Base-by-base conservation (phyloP, 345 rosid genomes). In the Rhizophora apiculata region DNA sequence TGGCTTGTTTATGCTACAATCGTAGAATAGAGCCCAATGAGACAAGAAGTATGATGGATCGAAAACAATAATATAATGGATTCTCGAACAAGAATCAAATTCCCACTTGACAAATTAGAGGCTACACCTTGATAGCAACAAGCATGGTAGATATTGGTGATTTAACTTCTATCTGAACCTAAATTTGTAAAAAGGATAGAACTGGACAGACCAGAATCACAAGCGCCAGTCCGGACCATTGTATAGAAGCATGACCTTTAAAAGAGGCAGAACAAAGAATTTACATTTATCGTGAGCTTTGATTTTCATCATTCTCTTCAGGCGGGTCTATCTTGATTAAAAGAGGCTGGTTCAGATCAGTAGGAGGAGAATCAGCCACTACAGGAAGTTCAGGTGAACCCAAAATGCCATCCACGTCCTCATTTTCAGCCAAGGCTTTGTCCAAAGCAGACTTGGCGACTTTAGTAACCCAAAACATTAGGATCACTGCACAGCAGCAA, bases 371-470 rank as follows among this genome's bases (percentile, higher is more conserved):
- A 68, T 87, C 92, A 10, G 68, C 81, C 60, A 76, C 62, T 0
- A 78, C 72, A 1, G 85, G 85, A 77, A 83, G 77, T 74, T 85
- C 84, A 0, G 89, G 81, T 0, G 85, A 68, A 34, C 70, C 78
- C 32, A 79, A 53, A 32, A 80, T 71, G 13, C 66, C 81, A 56
- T 78, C 92, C 4, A 87, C 32, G 36, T 81, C 88, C 64, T 85
- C 98, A 36, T 89, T 88, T 83, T 96, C 99, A 0, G 91, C 98
- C 87, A 96, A 78, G 53, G 99, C 98, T 85, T 90, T 92, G 13
- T 84, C 89, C 77, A 96, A 72, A 32, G 99, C 97, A 19, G 88
- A 70, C 79, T 85, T 85, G 7, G 99, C 99, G 0, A 92, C 97
- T 76, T 80, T 90, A 0, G 96, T 90, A 36, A 96, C 96, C 46